Percentiles rank a stretch among this genome's conserved stretches.
Conservation (phyloP, 345 rosid species). For the Chamaenerion angustifolium region DNA sequence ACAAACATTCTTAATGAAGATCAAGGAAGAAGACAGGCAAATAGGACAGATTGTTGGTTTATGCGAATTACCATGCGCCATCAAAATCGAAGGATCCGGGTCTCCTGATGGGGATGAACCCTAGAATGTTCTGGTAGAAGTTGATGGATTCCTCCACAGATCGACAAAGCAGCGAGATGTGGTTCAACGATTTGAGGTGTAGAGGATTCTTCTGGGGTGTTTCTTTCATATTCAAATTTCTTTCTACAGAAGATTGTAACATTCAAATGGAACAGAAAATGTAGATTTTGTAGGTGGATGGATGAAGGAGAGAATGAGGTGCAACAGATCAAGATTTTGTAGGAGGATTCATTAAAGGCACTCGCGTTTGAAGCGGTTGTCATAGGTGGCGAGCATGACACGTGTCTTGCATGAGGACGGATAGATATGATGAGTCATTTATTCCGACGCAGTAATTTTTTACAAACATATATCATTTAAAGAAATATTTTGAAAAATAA, state of each 20-base stretch:
- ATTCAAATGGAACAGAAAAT: background rate
- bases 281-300: no score
- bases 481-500: no score
- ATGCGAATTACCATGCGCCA: slow-evolving; percentile 83
- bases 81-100: slow-evolving; percentile 79
- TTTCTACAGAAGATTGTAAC: background rate
- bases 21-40: no score
- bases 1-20: background rate
- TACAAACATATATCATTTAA: no score
- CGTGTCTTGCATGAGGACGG: background rate
- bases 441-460: no score
- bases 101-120: slow-evolving; percentile 62
- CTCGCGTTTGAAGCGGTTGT: background rate
- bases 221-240: slow-evolving; percentile 18
- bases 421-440: background rate
- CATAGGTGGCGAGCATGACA: background rate
- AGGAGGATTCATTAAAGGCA: no score
- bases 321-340: no score
- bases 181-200: slow-evolving; percentile 64
- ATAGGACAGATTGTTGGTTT: no score
- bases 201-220: slow-evolving; percentile 51
- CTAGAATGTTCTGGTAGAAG: slow-evolving; percentile 68
- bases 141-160: slow-evolving; percentile 54
- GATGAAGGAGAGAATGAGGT: no score
- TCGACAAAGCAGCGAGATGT: slow-evolving; percentile 54